Evolutionary conservation across 2,329 filamentous ascomycete genomes (phyloP).

Genomic region (Aureobasidium namibiae): DNA sequence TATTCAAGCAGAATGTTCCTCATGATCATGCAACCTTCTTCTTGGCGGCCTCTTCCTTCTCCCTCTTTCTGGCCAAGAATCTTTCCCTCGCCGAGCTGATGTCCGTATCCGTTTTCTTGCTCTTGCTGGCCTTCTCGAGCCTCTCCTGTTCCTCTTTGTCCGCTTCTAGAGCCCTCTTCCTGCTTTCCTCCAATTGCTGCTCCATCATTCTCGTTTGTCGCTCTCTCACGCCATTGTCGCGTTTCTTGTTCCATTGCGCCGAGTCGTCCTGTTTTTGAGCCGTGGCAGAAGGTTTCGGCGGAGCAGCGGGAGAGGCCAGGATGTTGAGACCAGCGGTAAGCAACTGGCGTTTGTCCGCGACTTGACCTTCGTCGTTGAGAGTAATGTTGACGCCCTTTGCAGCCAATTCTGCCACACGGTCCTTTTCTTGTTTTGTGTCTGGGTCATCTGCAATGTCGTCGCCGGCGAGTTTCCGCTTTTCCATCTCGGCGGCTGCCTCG

Average conservation of each 20-base stretch:
- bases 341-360: slow-evolving; percentile 76
- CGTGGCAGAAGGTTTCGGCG: slow-evolving; percentile 5
- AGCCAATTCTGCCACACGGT: slow-evolving; percentile 61
- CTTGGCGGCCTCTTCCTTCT: slow-evolving; percentile 6
- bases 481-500: slow-evolving; percentile 50
- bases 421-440: slow-evolving; percentile 36
- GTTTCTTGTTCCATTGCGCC: slow-evolving; percentile 20
- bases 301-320: slow-evolving; percentile 26
- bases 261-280: slow-evolving; percentile 2
- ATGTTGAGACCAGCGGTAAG: slow-evolving; percentile 70
- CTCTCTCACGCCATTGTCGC: slow-evolving; percentile 54
- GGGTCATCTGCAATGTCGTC: slow-evolving; percentile 19
- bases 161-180: slow-evolving; percentile 62
- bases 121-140: slow-evolving; percentile 61
- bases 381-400: slow-evolving; percentile 55
- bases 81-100: slow-evolving; percentile 71
- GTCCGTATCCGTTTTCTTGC: slow-evolving; percentile 66
- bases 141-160: slow-evolving; percentile 58
- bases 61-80: slow-evolving; percentile 52
- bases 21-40: neutral
- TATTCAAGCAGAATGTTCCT: too few species aligned
- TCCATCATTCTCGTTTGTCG: slow-evolving; percentile 73
- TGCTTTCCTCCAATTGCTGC: slow-evolving; percentile 63
- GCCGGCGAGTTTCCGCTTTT: slow-evolving; percentile 23
- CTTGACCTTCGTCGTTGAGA: slow-evolving; percentile 74